Conservation (phyloP, 2,329 filamentous ascomycete species). For the Epichloe typhina region DNA sequence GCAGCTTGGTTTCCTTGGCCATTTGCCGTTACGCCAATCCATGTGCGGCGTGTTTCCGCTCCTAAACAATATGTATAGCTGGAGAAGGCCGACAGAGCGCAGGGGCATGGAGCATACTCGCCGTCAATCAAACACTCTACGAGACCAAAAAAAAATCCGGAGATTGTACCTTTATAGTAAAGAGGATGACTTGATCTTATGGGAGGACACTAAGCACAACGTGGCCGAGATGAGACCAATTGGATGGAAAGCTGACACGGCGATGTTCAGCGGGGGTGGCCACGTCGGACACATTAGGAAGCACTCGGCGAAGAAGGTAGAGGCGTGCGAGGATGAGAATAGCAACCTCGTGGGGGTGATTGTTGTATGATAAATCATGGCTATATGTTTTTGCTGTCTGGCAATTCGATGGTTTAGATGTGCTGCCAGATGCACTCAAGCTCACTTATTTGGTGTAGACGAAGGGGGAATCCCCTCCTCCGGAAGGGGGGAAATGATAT, state of each 20-base stretch:
- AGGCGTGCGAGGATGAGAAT: neutral
- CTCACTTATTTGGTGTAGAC: too few species aligned
- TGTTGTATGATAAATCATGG: too few species aligned
- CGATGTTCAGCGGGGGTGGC: constrained; percentile 42
- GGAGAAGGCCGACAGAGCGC: constrained; percentile 26
- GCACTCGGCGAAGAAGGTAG: constrained; percentile 16
- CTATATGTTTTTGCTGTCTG: too few species aligned
- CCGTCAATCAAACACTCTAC: constrained; percentile 23
- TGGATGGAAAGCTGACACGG: constrained; percentile 36
- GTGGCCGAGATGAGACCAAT: constrained; percentile 30
- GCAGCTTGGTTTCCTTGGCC: constrained; percentile 35
- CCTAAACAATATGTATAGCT: constrained; percentile 20
- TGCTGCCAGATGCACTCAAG: too few species aligned
- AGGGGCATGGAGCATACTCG: constrained; percentile 24
- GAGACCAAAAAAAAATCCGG: constrained; percentile 22
- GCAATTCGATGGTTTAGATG: too few species aligned
- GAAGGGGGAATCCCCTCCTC: too few species aligned
- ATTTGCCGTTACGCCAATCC: constrained; percentile 29
- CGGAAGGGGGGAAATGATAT: too few species aligned
- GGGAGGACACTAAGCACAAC: constrained; percentile 42
- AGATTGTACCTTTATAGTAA: constrained; percentile 46
- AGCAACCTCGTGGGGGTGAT: neutral
- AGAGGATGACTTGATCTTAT: constrained; percentile 41
- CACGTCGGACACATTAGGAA: constrained; percentile 50
- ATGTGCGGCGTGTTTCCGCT: constrained; percentile 33